These are phyloP conservation scores for Pharnaceum exiguum DNA, from an alignment of 148 eudicot genomes.

Conservation along the genomic window DNA sequence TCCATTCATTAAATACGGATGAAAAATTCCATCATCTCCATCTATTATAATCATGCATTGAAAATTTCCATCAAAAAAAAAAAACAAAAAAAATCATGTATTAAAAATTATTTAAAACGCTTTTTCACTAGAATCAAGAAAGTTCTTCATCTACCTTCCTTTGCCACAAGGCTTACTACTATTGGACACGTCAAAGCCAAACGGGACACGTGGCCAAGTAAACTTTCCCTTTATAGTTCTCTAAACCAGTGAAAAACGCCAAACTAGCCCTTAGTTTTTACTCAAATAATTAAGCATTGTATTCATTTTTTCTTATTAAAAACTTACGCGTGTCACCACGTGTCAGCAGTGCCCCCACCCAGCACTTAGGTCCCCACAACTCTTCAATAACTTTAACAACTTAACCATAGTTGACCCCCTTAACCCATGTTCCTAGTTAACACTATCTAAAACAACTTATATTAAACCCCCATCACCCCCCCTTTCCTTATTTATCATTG, in stretches of 20 bases:
- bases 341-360: conserved; percentile 18
- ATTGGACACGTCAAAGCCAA: conserved; percentile 10
- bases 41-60: no score
- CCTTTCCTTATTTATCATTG: conserved; percentile 23
- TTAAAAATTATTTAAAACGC: not conserved
- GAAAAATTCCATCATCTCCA: no score
- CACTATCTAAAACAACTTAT: not conserved
- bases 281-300: not conserved
- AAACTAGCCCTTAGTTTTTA: conserved; percentile 14
- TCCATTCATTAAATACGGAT: no score
- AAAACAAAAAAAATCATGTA: not conserved
- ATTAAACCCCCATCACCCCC: conserved; percentile 5
- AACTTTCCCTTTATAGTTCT: conserved; percentile 1
- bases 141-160: not conserved
- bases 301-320: conserved; percentile 7
- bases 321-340: conserved; percentile 25
- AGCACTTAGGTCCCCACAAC: not conserved
- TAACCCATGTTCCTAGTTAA: conserved; percentile 17
- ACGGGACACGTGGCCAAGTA: conserved; percentile 23
- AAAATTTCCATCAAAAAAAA: not conserved
- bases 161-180: not conserved
- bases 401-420: conserved; percentile 17
- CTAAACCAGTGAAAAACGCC: not conserved
- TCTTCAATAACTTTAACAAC: no score
- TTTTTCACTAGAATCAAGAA: conserved; percentile 14